These are phyloP conservation scores for Raphanus sativus DNA, from an alignment of 345 rosid species.

Conservation along the genomic window DNA sequence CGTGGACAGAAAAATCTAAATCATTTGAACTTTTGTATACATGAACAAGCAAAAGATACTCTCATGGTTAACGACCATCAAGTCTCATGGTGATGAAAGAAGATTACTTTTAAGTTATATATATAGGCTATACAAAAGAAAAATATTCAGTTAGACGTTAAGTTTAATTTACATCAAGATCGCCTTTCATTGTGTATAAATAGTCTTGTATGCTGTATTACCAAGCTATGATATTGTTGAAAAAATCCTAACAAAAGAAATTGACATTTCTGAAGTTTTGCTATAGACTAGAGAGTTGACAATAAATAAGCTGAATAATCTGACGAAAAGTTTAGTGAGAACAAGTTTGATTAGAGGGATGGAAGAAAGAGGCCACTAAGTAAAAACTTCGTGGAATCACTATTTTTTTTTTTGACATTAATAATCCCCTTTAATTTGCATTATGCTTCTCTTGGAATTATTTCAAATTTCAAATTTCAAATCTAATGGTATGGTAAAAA, in stretches of 20 bases:
- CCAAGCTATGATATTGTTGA: slow-evolving; percentile 12
- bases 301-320: background rate
- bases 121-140: background rate
- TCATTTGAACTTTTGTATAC: slow-evolving; percentile 26
- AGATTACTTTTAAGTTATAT: background rate
- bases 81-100: slow-evolving; percentile 6
- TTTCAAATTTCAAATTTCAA: background rate
- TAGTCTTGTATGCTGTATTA: background rate
- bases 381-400: slow-evolving; percentile 1
- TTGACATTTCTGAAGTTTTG: background rate
- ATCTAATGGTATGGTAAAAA: slow-evolving; percentile 9
- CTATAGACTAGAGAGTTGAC: background rate
- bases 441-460: background rate
- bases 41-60: slow-evolving; percentile 31
- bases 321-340: background rate
- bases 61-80: background rate
- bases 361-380: slow-evolving; percentile 1
- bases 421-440: background rate
- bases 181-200: background rate
- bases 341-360: background rate
- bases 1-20: slow-evolving; percentile 14
- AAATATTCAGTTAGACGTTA: background rate
- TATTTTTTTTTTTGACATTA: background rate
- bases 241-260: background rate
- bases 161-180: background rate